Conservation (phyloP, 2,329 filamentous ascomycete species). For the Apiospora sp. region DNA sequence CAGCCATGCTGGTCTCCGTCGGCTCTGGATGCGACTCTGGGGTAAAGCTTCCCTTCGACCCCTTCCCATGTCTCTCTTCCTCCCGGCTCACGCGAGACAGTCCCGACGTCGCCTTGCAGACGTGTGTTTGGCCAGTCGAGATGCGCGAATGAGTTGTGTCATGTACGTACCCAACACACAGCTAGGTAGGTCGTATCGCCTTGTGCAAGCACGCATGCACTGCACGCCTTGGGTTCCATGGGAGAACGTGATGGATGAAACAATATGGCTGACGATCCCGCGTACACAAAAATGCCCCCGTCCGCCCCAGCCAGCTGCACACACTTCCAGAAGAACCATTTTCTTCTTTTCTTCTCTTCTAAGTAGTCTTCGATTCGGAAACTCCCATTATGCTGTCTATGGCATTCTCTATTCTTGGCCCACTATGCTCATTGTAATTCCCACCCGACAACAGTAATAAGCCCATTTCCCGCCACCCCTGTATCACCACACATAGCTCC, state of each 20-base stretch:
- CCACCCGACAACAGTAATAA: background rate
- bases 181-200: background rate
- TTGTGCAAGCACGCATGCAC: background rate
- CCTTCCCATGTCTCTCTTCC: background rate
- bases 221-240: background rate
- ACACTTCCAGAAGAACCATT: background rate
- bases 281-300: conserved; percentile 1
- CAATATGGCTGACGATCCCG: background rate
- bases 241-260: background rate
- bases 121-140: background rate
- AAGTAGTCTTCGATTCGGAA: background rate
- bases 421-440: background rate
- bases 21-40: conserved; percentile 15
- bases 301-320: background rate
- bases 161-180: conserved; percentile 2
- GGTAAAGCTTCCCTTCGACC: conserved; percentile 4
- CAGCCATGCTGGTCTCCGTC: background rate
- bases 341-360: background rate
- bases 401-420: background rate
- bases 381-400: background rate
- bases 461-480: background rate
- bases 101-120: conserved; percentile 9
- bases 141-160: background rate
- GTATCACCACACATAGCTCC: background rate
- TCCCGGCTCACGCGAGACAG: conserved; percentile 15